Evolutionary conservation across 2,329 filamentous ascomycete species (phyloP).

Genomic region (Chrysoporthe puriensis): DNA sequence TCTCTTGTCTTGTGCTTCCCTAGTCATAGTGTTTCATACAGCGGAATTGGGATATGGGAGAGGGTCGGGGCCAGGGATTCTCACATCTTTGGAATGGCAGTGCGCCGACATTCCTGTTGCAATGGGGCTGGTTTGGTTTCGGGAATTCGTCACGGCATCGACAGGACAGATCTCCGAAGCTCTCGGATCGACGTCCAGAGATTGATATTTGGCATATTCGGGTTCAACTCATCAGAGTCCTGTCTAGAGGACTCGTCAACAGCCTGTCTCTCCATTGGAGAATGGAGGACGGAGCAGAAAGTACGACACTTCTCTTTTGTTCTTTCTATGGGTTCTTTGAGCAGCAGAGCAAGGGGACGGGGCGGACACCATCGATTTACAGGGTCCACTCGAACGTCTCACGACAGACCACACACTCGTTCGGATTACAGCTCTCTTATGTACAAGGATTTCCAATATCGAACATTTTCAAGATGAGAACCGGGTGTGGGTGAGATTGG

Average conservation of each 20-base stretch:
- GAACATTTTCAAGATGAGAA: slow-evolving; percentile 11
- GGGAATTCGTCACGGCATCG: slow-evolving; percentile 28
- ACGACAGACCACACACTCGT: slow-evolving; percentile 27
- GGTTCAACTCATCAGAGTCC: slow-evolving; percentile 4
- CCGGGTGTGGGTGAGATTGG: slow-evolving; percentile 8
- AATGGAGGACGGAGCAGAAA: neutral
- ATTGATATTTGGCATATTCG: slow-evolving; percentile 12
- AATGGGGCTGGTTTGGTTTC: slow-evolving; percentile 25
- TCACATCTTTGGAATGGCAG: slow-evolving; percentile 30
- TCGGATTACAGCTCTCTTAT: slow-evolving; percentile 20
- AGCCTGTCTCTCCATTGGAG: slow-evolving; percentile 4
- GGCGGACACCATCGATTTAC: slow-evolving; percentile 10
- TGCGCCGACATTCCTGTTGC: slow-evolving; percentile 30
- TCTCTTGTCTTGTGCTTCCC: slow-evolving; percentile 33
- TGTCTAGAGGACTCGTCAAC: neutral
- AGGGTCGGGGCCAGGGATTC: slow-evolving; percentile 23
- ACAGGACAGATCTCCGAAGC: slow-evolving; percentile 29
- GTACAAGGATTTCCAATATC: neutral
- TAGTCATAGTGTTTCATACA: slow-evolving; percentile 29
- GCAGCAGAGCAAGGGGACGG: slow-evolving; percentile 12
- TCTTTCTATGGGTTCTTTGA: neutral
- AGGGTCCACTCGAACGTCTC: slow-evolving; percentile 25
- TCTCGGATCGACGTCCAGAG: slow-evolving; percentile 25
- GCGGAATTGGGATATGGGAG: slow-evolving; percentile 22
- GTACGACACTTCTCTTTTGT: neutral